A percentile compares a stretch with the other conserved stretches of the same genome.
Evolutionary conservation across 805 yeast species (phyloP).

Genomic region (Candida verbasci): DNA sequence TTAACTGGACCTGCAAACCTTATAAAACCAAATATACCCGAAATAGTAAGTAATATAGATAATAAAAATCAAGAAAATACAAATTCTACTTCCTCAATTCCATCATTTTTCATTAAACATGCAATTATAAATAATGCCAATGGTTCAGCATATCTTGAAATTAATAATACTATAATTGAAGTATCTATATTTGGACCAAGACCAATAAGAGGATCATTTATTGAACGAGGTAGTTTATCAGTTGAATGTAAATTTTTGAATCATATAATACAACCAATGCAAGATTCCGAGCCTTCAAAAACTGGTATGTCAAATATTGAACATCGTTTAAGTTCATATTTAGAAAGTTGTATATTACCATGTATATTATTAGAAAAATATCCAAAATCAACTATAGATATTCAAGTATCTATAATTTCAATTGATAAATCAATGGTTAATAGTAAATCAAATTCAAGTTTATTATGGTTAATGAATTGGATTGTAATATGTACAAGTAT

Average conservation of each 20-base stretch:
- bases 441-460: constrained; percentile 5
- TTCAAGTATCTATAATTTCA: constrained; percentile 67
- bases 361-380: constrained; percentile 62
- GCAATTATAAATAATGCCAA: constrained; percentile 67
- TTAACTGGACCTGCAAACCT: constrained; percentile 78
- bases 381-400: constrained; percentile 86
- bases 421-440: constrained; percentile 24
- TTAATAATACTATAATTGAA: constrained; percentile 55
- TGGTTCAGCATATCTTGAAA: constrained; percentile 81
- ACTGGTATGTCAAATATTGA: constrained; percentile 35
- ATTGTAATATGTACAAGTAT: constrained; percentile 61
- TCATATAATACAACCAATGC: constrained; percentile 39
- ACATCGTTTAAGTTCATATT: constrained; percentile 47
- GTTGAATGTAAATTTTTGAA: constrained; percentile 57
- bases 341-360: constrained; percentile 49
- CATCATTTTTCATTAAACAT: constrained; percentile 50
- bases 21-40: constrained; percentile 24
- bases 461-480: constrained; percentile 44
- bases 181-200: constrained; percentile 85
- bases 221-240: constrained; percentile 59
- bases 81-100: neutral
- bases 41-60: constrained; percentile 3
- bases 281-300: constrained; percentile 20
- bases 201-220: constrained; percentile 73
- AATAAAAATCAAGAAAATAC: neutral